Conservation (phyloP, 2,329 filamentous ascomycete genomes). For the Aspergillus alliaceus region DNA sequence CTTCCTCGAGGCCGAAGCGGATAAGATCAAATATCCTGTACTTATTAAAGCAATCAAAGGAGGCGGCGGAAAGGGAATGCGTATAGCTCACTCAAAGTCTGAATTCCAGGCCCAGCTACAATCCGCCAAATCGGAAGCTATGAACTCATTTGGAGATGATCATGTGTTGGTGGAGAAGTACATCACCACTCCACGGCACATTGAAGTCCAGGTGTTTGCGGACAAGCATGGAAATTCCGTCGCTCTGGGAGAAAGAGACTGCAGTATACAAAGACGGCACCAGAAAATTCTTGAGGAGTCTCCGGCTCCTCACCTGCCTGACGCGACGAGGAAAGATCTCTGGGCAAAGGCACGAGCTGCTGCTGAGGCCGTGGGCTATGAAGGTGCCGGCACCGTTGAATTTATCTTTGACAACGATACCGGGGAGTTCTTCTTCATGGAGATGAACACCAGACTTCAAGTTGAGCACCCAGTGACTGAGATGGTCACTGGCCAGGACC, state of each 20-base stretch:
- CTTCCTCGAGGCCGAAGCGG: slow-evolving; percentile 67
- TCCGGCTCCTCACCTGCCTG: slow-evolving; percentile 61
- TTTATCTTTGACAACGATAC: slow-evolving; percentile 70
- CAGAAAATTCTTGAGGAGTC: slow-evolving; percentile 69
- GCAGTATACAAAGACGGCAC: slow-evolving; percentile 65
- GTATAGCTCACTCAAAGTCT: slow-evolving; percentile 58
- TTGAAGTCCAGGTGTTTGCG: slow-evolving; percentile 67
- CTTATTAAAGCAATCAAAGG: slow-evolving; percentile 67
- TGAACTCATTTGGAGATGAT: slow-evolving; percentile 65
- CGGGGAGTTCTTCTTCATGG: slow-evolving; percentile 69
- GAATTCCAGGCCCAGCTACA: slow-evolving; percentile 62
- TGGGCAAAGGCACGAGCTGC: slow-evolving; percentile 66
- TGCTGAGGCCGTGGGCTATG: slow-evolving; percentile 63
- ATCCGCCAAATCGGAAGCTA: slow-evolving; percentile 65
- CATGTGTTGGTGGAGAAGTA: slow-evolving; percentile 69
- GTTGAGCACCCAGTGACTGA: slow-evolving; percentile 96
- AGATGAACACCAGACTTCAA: slow-evolving; percentile 80
- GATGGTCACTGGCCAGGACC: slow-evolving; percentile 71
- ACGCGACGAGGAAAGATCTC: slow-evolving; percentile 61
- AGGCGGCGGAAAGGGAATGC: slow-evolving; percentile 68
- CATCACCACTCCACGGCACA: slow-evolving; percentile 65
- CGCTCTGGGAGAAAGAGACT: slow-evolving; percentile 64
- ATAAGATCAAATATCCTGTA: slow-evolving; percentile 66
- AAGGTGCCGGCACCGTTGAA: slow-evolving; percentile 67
- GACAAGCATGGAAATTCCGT: slow-evolving; percentile 66